phyloP scores from a whole-genome alignment of 2,329 filamentous ascomycete genomes.

The Colletotrichum chlorophyti region DNA sequence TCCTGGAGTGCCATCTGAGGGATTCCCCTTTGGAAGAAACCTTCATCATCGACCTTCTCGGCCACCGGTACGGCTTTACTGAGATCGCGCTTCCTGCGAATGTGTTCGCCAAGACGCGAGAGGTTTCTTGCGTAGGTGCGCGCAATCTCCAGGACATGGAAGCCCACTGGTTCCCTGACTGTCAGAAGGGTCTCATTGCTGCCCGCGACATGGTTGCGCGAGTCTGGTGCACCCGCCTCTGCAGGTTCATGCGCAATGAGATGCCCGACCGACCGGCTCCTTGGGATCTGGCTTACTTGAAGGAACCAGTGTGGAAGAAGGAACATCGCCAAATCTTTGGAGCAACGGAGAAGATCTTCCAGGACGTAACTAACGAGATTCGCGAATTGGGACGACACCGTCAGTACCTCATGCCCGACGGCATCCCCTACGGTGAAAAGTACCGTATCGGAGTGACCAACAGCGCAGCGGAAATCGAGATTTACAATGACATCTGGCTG shows the following conservation, averaged over 20 bases:
- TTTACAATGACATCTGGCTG: slow-evolving; percentile 25
- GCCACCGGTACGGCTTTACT: slow-evolving; percentile 7
- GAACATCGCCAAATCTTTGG: not conserved
- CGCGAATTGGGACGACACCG: not conserved
- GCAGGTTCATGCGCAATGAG: not conserved
- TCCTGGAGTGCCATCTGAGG: slow-evolving; percentile 19
- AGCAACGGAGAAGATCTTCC: not conserved
- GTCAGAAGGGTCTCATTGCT: not conserved
- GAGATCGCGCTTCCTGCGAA: slow-evolving; percentile 9
- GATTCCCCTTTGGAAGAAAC: not conserved
- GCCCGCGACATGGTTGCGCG: slow-evolving; percentile 9
- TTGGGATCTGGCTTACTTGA: slow-evolving; percentile 10
- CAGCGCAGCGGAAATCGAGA: not conserved
- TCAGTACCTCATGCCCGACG: slow-evolving; percentile 17
- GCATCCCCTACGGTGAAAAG: slow-evolving; percentile 23
- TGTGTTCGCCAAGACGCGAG: slow-evolving; percentile 3
- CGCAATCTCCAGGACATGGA: not conserved
- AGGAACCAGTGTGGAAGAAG: not conserved
- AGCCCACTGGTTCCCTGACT: slow-evolving; percentile 6
- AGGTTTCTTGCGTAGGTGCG: slow-evolving; percentile 3
- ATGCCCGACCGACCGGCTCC: not conserved
- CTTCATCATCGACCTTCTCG: slow-evolving; percentile 24
- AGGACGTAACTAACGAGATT: not conserved
- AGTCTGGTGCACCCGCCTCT: not conserved
- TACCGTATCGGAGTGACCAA: slow-evolving; percentile 18